A percentile compares a stretch with the other conserved stretches of the same genome.
Conservation (phyloP, 1,139 yeast genomes). For the Kluyveromyces sp. region DNA sequence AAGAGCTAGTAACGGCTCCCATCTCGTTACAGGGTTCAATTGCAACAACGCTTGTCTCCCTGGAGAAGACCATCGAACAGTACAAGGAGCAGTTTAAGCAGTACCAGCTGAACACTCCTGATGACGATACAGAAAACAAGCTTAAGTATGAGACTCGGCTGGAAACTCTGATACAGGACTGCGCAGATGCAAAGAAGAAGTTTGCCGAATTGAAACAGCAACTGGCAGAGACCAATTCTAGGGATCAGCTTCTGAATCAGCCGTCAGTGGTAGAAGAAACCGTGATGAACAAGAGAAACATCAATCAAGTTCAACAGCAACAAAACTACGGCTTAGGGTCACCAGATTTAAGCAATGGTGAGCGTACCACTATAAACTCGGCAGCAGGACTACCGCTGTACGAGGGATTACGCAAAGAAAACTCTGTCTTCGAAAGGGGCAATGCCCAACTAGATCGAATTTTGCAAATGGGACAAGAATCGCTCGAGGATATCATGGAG, state of each 20-base stretch:
- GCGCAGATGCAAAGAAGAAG: conserved; percentile 47
- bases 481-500: conserved; percentile 78
- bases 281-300: conserved; percentile 22
- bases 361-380: conserved; percentile 10
- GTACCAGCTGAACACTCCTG: conserved; percentile 46
- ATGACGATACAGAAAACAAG: conserved; percentile 36
- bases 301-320: conserved; percentile 8
- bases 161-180: conserved; percentile 52
- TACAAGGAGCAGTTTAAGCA: conserved; percentile 53
- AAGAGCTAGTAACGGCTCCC: conserved; percentile 61
- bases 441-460: conserved; percentile 82
- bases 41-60: conserved; percentile 71
- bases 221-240: conserved; percentile 47
- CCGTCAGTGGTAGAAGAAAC: conserved; percentile 24
- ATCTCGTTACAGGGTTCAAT: conserved; percentile 73
- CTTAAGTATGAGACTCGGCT: conserved; percentile 61
- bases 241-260: conserved; percentile 16
- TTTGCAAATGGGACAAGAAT: conserved; percentile 79
- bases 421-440: conserved; percentile 58
- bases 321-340: background rate
- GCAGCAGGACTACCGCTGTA: conserved; percentile 39
- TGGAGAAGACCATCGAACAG: conserved; percentile 70
- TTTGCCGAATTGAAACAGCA: conserved; percentile 57
- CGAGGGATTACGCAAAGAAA: conserved; percentile 67
- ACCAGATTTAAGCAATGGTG: background rate